These are phyloP conservation scores for Lathyrus tuberosus DNA, from an alignment of 306 rosid species.

Conservation along the genomic window DNA sequence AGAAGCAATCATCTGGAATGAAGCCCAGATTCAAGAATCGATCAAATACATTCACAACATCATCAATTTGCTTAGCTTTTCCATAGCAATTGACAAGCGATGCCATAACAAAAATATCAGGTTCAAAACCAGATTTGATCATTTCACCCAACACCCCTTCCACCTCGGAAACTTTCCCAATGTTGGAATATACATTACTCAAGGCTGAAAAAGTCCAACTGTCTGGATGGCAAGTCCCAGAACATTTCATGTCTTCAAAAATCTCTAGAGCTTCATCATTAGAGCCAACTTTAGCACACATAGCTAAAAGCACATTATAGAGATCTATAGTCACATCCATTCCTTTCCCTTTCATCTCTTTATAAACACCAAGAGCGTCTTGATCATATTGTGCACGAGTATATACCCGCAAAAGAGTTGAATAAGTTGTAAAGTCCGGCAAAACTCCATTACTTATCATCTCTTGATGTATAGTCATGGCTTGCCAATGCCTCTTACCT, in stretches of 20 bases:
- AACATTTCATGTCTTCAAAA: constrained; percentile 72
- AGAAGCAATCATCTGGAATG: constrained; percentile 72
- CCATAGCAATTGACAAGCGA: constrained; percentile 91
- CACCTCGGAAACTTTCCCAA: constrained; percentile 66
- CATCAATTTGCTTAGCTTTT: constrained; percentile 74
- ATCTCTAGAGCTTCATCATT: constrained; percentile 63
- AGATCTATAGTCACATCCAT: constrained; percentile 62
- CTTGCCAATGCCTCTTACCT: constrained; percentile 77
- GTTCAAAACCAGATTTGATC: constrained; percentile 77
- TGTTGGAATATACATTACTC: constrained; percentile 72
- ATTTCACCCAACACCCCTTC: constrained; percentile 73
- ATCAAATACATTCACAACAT: constrained; percentile 73
- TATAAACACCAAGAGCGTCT: constrained; percentile 70
- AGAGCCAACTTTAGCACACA: constrained; percentile 84
- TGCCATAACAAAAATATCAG: constrained; percentile 70
- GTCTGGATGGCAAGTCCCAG: constrained; percentile 65
- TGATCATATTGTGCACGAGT: constrained; percentile 64
- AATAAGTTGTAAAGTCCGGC: constrained; percentile 70
- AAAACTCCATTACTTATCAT: constrained; percentile 60
- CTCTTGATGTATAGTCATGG: constrained; percentile 70
- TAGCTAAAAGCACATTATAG: constrained; percentile 63
- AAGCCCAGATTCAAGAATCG: constrained; percentile 61
- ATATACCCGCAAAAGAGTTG: constrained; percentile 71
- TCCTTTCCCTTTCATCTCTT: constrained; percentile 79
- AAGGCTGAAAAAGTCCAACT: constrained; percentile 84